Percentiles rank a stretch among this genome's conserved stretches.
phyloP scores from a whole-genome alignment of 73 alveolate genomes.

The Symbiodinium natans region DNA sequence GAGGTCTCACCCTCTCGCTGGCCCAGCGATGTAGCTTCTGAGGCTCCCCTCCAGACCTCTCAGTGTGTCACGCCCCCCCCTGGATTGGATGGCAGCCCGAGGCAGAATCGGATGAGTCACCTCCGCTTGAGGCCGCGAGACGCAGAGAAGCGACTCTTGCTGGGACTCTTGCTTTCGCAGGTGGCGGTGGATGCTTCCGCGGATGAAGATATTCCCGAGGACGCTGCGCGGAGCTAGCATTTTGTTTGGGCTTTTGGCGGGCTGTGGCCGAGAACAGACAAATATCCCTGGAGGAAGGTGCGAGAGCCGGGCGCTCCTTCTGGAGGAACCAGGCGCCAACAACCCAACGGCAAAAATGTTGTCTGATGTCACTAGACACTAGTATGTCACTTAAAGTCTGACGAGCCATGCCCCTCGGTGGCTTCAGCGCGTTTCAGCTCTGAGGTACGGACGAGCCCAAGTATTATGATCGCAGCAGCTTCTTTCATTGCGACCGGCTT shows the following conservation, averaged over 20 bases:
- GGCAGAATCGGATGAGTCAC: not conserved
- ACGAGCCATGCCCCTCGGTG: too few species aligned
- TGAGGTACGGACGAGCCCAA: constrained; percentile 33
- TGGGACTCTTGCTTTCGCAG: too few species aligned
- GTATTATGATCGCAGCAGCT: constrained; percentile 56
- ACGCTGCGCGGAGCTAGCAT: not conserved
- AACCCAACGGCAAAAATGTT: not conserved
- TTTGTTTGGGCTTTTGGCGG: not conserved
- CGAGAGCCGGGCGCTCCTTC: not conserved
- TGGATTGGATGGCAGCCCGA: not conserved
- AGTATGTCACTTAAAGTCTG: too few species aligned
- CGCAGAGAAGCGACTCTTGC: not conserved
- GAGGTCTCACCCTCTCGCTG: too few species aligned
- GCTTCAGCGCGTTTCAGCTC: too few species aligned
- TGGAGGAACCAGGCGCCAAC: not conserved
- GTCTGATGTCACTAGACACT: too few species aligned
- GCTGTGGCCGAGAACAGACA: not conserved
- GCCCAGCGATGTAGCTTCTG: too few species aligned
- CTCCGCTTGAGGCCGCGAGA: too few species aligned
- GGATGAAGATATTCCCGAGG: not conserved
- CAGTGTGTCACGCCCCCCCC: not conserved
- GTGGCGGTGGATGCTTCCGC: not conserved
- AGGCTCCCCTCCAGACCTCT: not conserved
- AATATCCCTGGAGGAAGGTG: not conserved
- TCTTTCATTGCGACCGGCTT: constrained; percentile 22